phyloP scores from a whole-genome alignment of 176 grass and related monocot species.

The Secale cereale region DNA sequence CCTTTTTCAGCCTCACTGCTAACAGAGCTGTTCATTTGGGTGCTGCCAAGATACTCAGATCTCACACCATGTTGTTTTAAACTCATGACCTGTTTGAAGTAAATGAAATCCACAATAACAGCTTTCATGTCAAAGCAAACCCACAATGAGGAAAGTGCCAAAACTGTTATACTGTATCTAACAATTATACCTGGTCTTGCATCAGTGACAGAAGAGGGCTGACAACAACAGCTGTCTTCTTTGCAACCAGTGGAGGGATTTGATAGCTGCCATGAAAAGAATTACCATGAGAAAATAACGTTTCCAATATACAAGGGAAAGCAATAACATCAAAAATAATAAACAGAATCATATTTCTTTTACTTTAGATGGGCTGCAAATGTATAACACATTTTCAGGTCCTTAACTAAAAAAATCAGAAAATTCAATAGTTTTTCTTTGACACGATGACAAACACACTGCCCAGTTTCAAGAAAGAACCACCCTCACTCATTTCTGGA shows the following conservation, averaged over 20 bases:
- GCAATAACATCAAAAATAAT: not conserved
- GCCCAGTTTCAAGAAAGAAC: not conserved
- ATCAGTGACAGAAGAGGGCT: slow-evolving; percentile 89
- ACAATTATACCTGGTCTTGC: slow-evolving; percentile 69
- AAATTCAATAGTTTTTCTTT: not conserved
- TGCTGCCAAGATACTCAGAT: slow-evolving; percentile 81
- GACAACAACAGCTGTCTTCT: slow-evolving; percentile 79
- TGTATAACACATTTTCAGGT: not conserved
- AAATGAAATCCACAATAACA: slow-evolving; percentile 8
- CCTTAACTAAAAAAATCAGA: not conserved
- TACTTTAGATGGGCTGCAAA: not conserved
- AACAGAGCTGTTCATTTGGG: slow-evolving; percentile 58
- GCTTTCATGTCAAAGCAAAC: slow-evolving; percentile 6
- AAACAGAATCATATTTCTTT: not conserved
- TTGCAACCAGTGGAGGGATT: slow-evolving; percentile 70
- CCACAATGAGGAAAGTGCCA: not conserved
- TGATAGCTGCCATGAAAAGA: slow-evolving; percentile 53
- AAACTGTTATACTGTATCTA: not conserved
- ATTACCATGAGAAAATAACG: not conserved
- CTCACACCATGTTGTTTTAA: slow-evolving; percentile 77
- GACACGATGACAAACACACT: not conserved
- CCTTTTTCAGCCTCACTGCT: slow-evolving; percentile 62
- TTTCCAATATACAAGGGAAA: not conserved
- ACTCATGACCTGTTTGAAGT: slow-evolving; percentile 80
- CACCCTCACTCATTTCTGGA: not conserved